Base-by-base conservation (phyloP, 495 filamentous ascomycete genomes). In the Emericellopsis terricola region DNA sequence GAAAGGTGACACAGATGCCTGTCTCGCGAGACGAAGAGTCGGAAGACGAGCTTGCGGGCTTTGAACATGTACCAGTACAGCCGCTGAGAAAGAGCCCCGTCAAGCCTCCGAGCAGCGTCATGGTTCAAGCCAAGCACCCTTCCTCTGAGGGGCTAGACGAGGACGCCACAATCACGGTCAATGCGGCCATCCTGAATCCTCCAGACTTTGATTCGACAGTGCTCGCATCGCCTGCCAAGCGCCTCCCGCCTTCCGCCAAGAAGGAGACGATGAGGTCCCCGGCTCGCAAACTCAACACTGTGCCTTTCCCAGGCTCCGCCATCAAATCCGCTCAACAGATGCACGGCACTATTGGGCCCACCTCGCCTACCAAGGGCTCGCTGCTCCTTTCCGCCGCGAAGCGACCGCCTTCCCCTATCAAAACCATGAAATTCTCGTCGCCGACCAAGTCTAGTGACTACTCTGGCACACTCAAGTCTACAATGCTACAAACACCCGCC, bases 1-100 rank as follows among this genome's bases (percentile, higher is more conserved):
- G 67, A 57, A 71, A 71, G 51, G 54, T 63, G 43, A 66, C 57
- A 28, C 61, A 69, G 50, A 46, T 69, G 33, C 32, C 51, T 6
- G 18, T 56, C 28, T 53, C 46, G 30, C 50, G 58, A 14, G 53
- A 56, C 26, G 30, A 39, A 14, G 49, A 52, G 13, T 66, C 64
- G 4, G 65, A 71, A 23, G 65, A 69, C 34, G 67, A 71, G 41
- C 55, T 69, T 14, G 62, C 57, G n/a, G 56, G 54, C 8, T 48
- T 54, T 14, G 64, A 67, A 41, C 65, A 68, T 33, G 52, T 56
- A 1, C 57, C 57, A 4, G 50, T 64, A 11, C 54, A 59, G 37
- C 52, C 59, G 3, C 44, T 67, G 37, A 54, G 52, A 51, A 64
- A 60, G 49, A 58, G 54, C 24, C 65, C 67, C 2, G 37, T 64